A percentile compares a stretch with the other conserved stretches of the same genome.
Evolutionary conservation across 257 asterid genomes (phyloP).

Genomic region (Solanum clarkiae): DNA sequence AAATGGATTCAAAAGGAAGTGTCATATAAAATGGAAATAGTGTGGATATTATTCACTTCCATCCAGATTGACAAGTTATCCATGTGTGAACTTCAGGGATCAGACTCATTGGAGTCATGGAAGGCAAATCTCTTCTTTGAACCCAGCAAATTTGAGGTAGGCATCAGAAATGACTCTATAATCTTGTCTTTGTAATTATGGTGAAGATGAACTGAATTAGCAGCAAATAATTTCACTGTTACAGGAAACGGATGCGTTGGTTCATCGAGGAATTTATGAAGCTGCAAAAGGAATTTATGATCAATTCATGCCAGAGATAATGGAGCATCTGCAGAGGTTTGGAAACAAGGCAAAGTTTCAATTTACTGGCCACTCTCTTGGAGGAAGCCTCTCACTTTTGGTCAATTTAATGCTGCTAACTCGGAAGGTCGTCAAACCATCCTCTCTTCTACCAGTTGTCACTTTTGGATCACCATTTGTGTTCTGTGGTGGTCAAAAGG

Average conservation of each 20-base stretch:
- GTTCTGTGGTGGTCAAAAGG: conserved; percentile 70
- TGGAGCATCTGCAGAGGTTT: conserved; percentile 37
- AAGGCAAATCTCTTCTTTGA: conserved; percentile 86
- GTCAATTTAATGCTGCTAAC: conserved; percentile 68
- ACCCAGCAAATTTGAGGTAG: conserved; percentile 74
- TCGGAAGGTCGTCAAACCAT: conserved; percentile 31
- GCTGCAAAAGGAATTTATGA: conserved; percentile 90
- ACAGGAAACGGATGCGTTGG: conserved; percentile 64
- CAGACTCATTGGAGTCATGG: conserved; percentile 86
- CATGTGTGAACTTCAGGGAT: conserved; percentile 43
- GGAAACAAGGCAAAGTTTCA: conserved; percentile 69
- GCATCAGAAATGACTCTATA: background rate
- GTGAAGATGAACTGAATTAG: background rate
- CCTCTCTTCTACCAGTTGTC: conserved; percentile 68
- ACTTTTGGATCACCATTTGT: conserved; percentile 83
- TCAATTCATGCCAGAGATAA: conserved; percentile 72
- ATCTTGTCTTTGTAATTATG: background rate
- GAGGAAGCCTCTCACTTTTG: conserved; percentile 89
- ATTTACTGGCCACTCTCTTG: conserved; percentile 85
- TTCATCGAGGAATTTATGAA: conserved; percentile 87
- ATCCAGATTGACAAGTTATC: conserved; percentile 1
- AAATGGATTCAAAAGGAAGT: background rate
- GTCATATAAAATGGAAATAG: background rate
- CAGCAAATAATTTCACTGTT: background rate
- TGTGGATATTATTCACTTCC: background rate